These are phyloP conservation scores for Nicotiana rustica DNA, from an alignment of 305 asterid genomes.

Conservation along the genomic window DNA sequence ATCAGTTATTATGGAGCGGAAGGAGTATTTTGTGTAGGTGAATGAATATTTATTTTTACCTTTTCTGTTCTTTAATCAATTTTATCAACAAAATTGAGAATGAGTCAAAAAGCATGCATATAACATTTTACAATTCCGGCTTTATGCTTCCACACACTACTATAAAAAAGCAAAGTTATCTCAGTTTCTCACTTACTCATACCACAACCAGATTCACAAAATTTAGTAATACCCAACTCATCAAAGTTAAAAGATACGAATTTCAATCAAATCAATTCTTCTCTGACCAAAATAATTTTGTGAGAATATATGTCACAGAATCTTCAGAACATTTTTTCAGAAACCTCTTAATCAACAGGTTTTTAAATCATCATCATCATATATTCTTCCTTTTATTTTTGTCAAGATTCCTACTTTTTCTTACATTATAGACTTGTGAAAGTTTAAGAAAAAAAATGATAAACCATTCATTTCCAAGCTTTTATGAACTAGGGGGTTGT, in stretches of 20 bases:
- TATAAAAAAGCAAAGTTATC: constrained; percentile 22
- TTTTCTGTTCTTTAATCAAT: neutral
- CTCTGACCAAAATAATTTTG: constrained; percentile 22
- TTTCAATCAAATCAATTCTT: constrained; percentile 24
- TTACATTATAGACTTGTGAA: neutral
- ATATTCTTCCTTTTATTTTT: constrained; percentile 18
- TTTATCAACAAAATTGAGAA: constrained; percentile 5
- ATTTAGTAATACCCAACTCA: neutral
- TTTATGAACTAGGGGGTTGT: constrained; percentile 56
- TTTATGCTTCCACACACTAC: constrained; percentile 32
- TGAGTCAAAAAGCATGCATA: constrained; percentile 31
- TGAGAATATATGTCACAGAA: constrained; percentile 32
- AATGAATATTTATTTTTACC: neutral
- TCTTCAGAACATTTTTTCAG: constrained; percentile 33
- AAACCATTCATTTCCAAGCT: constrained; percentile 54
- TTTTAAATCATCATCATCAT: constrained; percentile 27
- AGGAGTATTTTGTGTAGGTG: neutral
- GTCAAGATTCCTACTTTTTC: neutral
- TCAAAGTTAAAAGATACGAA: neutral
- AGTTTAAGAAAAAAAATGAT: constrained; percentile 22
- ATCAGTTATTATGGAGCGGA: no score
- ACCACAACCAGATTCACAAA: constrained; percentile 23
- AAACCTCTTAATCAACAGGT: constrained; percentile 29
- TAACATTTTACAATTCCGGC: constrained; percentile 19
- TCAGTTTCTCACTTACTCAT: constrained; percentile 33